Evolutionary conservation across 345 rosid species (phyloP).

Genomic region (Geranium rotundifolium): DNA sequence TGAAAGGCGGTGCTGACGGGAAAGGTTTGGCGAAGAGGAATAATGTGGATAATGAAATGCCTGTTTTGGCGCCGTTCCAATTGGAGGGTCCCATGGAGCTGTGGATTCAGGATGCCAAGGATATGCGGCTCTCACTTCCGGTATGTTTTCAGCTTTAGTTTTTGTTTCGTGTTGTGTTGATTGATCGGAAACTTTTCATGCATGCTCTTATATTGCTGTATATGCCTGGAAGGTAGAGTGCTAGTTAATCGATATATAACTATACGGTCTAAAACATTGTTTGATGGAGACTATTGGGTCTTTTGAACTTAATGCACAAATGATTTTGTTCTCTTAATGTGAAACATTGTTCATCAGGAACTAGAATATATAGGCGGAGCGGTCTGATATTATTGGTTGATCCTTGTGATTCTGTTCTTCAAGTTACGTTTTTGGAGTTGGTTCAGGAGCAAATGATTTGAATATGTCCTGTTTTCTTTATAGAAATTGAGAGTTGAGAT

Average conservation of each 20-base stretch:
- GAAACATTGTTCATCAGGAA: too few relatives aligned
- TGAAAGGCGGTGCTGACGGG: conserved; percentile 6
- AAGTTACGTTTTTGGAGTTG: too few relatives aligned
- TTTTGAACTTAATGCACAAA: too few relatives aligned
- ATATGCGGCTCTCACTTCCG: conserved; percentile 77
- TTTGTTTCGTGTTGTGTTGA: not conserved
- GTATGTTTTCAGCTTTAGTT: conserved; percentile 19
- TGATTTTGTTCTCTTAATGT: too few relatives aligned
- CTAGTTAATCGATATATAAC: not conserved
- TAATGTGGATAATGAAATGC: conserved; percentile 28
- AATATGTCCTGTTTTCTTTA: too few relatives aligned
- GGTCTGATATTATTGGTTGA: too few relatives aligned
- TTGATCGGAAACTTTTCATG: not conserved
- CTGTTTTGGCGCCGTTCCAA: conserved; percentile 84
- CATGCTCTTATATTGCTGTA: not conserved
- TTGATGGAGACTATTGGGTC: too few relatives aligned
- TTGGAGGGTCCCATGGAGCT: conserved; percentile 94
- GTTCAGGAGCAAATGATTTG: too few relatives aligned
- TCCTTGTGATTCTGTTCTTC: too few relatives aligned
- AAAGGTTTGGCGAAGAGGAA: conserved; percentile 37
- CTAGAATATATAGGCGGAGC: too few relatives aligned
- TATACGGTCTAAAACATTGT: too few relatives aligned
- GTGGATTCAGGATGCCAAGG: conserved; percentile 88
- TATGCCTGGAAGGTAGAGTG: not conserved
- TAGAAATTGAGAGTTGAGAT: too few relatives aligned